Percentiles rank a stretch among this genome's conserved stretches.
Evolutionary conservation across 1,284 basidiomycete genomes (phyloP).

Genomic region (Melampsora americana): DNA sequence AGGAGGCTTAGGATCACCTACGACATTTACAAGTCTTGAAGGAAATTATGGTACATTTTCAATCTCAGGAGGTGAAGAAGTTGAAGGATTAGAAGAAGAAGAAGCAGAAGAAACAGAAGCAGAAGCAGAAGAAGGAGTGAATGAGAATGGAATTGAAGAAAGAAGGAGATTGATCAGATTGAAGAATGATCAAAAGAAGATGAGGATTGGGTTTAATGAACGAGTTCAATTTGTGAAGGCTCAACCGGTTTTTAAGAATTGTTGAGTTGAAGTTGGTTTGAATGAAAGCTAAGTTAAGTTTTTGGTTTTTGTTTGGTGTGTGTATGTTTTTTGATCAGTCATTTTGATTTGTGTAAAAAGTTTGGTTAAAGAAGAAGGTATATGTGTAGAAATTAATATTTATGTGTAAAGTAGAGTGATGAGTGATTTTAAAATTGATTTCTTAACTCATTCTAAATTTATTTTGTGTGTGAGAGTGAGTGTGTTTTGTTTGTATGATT

Average conservation of each 20-base stretch:
- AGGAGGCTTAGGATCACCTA: neutral
- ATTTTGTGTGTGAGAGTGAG: too few species aligned
- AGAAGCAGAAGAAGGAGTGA: constrained; percentile 8
- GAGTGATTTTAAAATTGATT: too few species aligned
- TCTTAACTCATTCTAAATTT: too few species aligned
- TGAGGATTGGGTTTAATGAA: constrained; percentile 17
- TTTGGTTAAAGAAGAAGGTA: too few species aligned
- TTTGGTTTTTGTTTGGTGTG: too few species aligned
- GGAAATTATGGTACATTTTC: constrained; percentile 3
- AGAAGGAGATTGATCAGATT: neutral
- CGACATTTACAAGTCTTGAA: neutral
- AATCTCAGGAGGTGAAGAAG: neutral
- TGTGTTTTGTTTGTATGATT: too few species aligned
- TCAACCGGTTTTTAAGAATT: constrained; percentile 37
- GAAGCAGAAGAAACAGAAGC: constrained; percentile 2
- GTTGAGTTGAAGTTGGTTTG: neutral
- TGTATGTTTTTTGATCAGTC: too few species aligned
- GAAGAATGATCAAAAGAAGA: neutral
- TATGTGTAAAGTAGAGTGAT: too few species aligned
- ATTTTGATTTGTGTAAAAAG: too few species aligned
- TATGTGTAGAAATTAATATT: too few species aligned
- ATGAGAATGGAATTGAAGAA: neutral
- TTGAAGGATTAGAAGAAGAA: constrained; percentile 5
- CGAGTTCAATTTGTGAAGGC: constrained; percentile 24
- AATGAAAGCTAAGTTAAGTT: too few species aligned